Evolutionary conservation across 2,329 filamentous ascomycete genomes (phyloP).

Genomic region (Xylaria sp.): DNA sequence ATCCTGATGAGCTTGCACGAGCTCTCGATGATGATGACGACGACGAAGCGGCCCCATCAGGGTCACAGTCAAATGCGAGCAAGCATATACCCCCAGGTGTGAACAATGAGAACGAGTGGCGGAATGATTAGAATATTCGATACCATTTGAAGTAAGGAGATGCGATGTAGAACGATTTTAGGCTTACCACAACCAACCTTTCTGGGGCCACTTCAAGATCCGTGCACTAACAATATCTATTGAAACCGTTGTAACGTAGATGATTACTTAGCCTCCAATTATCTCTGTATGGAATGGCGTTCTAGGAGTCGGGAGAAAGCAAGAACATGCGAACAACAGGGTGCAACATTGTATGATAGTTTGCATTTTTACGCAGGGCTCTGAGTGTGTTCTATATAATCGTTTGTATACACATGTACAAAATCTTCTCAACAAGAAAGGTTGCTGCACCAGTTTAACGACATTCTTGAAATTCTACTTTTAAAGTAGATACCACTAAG

Average conservation of each 20-base stretch:
- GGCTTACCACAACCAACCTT: not conserved
- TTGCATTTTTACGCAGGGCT: not conserved
- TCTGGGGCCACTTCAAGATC: not conserved
- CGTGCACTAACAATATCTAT: not conserved
- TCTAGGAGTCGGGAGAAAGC: conserved; percentile 19
- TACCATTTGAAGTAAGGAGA: not conserved
- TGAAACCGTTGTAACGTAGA: conserved; percentile 8
- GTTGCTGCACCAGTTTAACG: no score
- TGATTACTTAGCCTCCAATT: not conserved
- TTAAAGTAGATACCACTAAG: no score
- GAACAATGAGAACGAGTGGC: conserved; percentile 49
- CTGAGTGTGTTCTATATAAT: conserved; percentile 1
- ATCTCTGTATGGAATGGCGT: conserved; percentile 8
- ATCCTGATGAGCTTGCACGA: conserved; percentile 72
- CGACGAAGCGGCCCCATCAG: conserved; percentile 53
- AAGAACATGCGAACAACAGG: conserved; percentile 3
- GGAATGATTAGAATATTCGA: conserved; percentile 37
- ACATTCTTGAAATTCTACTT: no score
- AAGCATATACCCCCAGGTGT: conserved; percentile 41
- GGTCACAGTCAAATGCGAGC: conserved; percentile 34
- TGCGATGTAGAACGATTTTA: not conserved
- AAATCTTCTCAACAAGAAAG: no score
- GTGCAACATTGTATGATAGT: conserved; percentile 26
- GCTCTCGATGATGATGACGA: conserved; percentile 66
- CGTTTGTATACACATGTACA: no score